phyloP scores from a whole-genome alignment of 345 rosid genomes.

The Sonneratia caseolaris region DNA sequence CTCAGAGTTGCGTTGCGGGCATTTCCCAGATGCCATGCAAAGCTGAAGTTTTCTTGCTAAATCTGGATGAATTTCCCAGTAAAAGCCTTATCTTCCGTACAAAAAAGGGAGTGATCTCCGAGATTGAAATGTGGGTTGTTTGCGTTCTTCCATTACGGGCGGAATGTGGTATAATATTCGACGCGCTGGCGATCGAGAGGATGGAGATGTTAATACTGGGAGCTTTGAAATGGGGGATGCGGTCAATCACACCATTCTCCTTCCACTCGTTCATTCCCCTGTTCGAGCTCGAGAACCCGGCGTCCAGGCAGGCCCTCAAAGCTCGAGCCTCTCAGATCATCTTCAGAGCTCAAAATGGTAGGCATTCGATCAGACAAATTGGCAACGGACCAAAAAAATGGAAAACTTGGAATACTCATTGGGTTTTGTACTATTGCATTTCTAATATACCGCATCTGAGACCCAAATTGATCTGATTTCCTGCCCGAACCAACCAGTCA shows the following conservation, averaged over 20 bases:
- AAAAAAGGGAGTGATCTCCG: not conserved
- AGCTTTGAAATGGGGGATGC: slow-evolving; percentile 82
- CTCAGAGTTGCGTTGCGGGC: not conserved
- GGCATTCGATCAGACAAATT: not conserved
- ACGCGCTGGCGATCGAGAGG: slow-evolving; percentile 40
- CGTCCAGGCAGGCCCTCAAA: slow-evolving; percentile 33
- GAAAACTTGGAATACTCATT: too few species aligned
- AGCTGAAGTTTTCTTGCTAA: not conserved
- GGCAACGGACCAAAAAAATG: too few species aligned
- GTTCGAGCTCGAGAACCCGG: slow-evolving; percentile 42
- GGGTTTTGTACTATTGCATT: too few species aligned
- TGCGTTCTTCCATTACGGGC: slow-evolving; percentile 15
- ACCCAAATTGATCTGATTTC: too few species aligned
- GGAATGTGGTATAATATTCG: slow-evolving; percentile 33
- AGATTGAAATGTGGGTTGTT: not conserved
- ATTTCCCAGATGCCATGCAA: not conserved
- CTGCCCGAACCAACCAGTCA: too few species aligned
- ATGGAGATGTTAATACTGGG: slow-evolving; percentile 72
- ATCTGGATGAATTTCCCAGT: not conserved
- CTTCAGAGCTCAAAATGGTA: slow-evolving; percentile 57
- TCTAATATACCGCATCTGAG: too few species aligned
- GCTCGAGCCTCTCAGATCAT: slow-evolving; percentile 49
- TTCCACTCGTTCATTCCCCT: slow-evolving; percentile 46
- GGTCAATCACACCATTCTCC: slow-evolving; percentile 80
- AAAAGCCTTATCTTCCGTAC: not conserved